Conservation (phyloP, 2,329 filamentous ascomycete species). For the Mycocentrospora acerina region DNA sequence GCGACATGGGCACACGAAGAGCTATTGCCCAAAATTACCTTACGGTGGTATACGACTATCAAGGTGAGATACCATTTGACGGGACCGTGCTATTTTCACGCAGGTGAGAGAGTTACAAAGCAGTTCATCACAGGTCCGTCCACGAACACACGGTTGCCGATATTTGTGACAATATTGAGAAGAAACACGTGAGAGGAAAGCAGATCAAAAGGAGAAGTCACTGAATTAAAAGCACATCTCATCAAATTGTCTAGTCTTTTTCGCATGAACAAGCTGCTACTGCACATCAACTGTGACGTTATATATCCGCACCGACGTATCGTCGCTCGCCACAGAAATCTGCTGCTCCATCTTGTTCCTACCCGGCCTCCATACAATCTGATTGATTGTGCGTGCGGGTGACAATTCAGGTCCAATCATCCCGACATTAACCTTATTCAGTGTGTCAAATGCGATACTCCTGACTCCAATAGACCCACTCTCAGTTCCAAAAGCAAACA, state of each 20-base stretch:
- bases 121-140: background rate
- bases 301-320: conserved; percentile 43
- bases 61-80: conserved; percentile 14
- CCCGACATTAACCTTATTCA: conserved; percentile 17
- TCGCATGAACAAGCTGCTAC: too few relatives aligned
- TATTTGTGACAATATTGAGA: too few relatives aligned
- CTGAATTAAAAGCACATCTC: too few relatives aligned
- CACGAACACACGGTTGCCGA: too few relatives aligned
- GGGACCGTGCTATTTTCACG: background rate
- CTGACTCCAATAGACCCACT: conserved; percentile 29
- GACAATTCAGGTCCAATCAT: conserved; percentile 15
- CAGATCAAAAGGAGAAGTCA: too few relatives aligned
- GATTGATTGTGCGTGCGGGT: conserved; percentile 34
- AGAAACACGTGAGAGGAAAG: too few relatives aligned
- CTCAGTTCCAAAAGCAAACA: conserved; percentile 39
- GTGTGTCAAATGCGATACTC: conserved; percentile 1
- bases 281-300: conserved; percentile 8
- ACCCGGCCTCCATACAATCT: conserved; percentile 36
- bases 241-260: too few relatives aligned
- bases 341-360: conserved; percentile 17
- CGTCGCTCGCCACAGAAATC: conserved; percentile 46
- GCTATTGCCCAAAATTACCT: conserved; percentile 8
- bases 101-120: conserved; percentile 14
- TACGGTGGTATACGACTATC: conserved; percentile 2
- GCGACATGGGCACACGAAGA: too few relatives aligned